phyloP scores from a whole-genome alignment of 371 early-diverging fungal species.

The Lichtheimia corymbifera region DNA sequence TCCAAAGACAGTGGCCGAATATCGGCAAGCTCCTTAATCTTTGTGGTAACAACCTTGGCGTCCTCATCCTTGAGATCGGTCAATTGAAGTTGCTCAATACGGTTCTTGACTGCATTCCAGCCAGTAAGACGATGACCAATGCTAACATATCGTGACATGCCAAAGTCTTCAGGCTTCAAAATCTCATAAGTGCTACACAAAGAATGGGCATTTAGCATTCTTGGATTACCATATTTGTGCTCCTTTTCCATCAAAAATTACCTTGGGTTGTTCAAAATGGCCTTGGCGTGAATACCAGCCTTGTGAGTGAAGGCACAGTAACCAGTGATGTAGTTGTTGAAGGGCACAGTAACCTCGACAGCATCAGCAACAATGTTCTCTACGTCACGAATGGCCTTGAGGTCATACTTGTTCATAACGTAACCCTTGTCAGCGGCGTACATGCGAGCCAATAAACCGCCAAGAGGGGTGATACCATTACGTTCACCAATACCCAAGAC shows the following conservation, averaged over 20 bases:
- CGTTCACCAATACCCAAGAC: slow-evolving; percentile 96
- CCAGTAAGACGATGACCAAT: slow-evolving; percentile 95
- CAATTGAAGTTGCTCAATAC: slow-evolving; percentile 84
- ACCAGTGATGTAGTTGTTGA: slow-evolving; percentile 98
- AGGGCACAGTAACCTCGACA: slow-evolving; percentile 91
- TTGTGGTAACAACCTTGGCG: slow-evolving; percentile 86
- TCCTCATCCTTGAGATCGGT: slow-evolving; percentile 75
- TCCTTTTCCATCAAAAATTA: not conserved
- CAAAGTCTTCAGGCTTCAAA: slow-evolving; percentile 93
- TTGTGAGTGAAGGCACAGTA: slow-evolving; percentile 97
- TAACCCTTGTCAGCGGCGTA: slow-evolving; percentile 88
- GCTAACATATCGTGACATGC: slow-evolving; percentile 92
- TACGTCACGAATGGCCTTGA: slow-evolving; percentile 85
- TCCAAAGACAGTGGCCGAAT: slow-evolving; percentile 53
- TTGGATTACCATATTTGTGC: not conserved
- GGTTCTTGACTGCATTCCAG: slow-evolving; percentile 98
- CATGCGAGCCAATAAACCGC: slow-evolving; percentile 91
- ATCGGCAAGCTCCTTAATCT: slow-evolving; percentile 92
- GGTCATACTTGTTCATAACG: slow-evolving; percentile 87
- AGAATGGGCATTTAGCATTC: not conserved
- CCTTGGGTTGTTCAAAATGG: slow-evolving; percentile 93
- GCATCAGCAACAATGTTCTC: slow-evolving; percentile 94
- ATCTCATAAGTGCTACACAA: slow-evolving; percentile 81
- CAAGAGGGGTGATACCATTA: slow-evolving; percentile 94
- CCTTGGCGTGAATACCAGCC: slow-evolving; percentile 98